These are phyloP conservation scores for Solanum corneliomulleri DNA, from an alignment of 257 asterid genomes.

Conservation along the genomic window DNA sequence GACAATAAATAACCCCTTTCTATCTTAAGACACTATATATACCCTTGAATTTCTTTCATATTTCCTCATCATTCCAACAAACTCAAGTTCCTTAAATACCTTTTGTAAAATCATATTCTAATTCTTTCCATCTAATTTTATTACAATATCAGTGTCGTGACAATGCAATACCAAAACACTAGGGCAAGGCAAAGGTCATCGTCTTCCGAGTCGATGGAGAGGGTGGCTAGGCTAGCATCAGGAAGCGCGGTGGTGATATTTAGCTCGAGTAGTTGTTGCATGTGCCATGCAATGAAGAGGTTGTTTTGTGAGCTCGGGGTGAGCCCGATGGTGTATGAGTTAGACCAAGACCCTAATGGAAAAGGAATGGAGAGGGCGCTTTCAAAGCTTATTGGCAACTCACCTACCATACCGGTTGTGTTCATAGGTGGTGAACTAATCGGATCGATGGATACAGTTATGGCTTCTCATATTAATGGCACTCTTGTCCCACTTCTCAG, in stretches of 20 bases:
- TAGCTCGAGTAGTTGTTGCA: slow-evolving; percentile 31
- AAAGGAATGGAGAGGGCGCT: slow-evolving; percentile 30
- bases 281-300: slow-evolving; percentile 47
- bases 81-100: neutral
- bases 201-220: slow-evolving; percentile 18
- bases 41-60: neutral
- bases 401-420: slow-evolving; percentile 6
- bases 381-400: slow-evolving; percentile 16
- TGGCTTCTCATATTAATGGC: slow-evolving; percentile 40
- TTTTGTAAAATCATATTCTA: neutral
- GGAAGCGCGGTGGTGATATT: slow-evolving; percentile 37
- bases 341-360: slow-evolving; percentile 28
- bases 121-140: too few relatives aligned
- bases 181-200: neutral
- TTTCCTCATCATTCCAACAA: slow-evolving; percentile 1
- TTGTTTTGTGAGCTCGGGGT: slow-evolving; percentile 36
- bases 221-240: slow-evolving; percentile 28
- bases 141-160: neutral
- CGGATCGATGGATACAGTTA: slow-evolving; percentile 35
- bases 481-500: slow-evolving; percentile 30
- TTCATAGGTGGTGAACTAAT: slow-evolving; percentile 34
- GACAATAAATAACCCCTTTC: slow-evolving; percentile 6
- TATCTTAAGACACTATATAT: neutral
- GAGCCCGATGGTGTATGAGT: slow-evolving; percentile 26
- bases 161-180: slow-evolving; percentile 17